Base-by-base conservation (phyloP, 2,329 filamentous ascomycete genomes). In the Phialophora macrospora region DNA sequence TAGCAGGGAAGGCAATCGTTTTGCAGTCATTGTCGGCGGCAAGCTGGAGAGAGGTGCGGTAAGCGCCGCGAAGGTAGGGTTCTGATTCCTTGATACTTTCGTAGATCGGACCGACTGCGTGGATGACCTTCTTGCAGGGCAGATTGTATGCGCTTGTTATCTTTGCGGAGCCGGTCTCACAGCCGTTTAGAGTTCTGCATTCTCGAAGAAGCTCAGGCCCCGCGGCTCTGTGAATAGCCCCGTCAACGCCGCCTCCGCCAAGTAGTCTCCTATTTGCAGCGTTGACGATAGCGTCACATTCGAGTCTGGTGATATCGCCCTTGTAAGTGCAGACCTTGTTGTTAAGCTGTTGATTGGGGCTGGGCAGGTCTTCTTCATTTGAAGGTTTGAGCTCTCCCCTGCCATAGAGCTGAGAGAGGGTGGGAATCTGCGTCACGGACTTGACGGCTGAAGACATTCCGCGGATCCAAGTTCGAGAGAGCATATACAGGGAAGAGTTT, bases 201-300 rank as follows among this genome's bases (percentile, higher is more conserved):
- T 95, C 94, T 8, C 81, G 74, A 22, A 88, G 70, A 0, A 98
- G 85, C 0, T 77, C 77, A 0, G 80, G 85, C 0, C 95, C 95
- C 0, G 95, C 94, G 48, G 90, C 92, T 32, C 84, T 78, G 76
- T 98, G 95, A 72, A 98, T 97, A 30, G 93, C 90, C 48, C 90
- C 90, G 74, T 93, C 90, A 17, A 98, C 93, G 41, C 95, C 95
- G n/a, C 93, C 92, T 60, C 95, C 95, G 62, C 93, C 93, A 0
- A 90, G 83, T 0, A 98, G 86, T 1, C 84, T 84, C 9, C 78
- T 79, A 77, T 98, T 98, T 52, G 95, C 94, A 0, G 95, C 94
- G 76, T 98, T 98, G 76, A 98, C 93, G 72, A 97, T 95, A 69
- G 90, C 90, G 74, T 93, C 91, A 54, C 93, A 84, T 34, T 83